A percentile compares a stretch with the other conserved stretches of the same genome.
These are phyloP conservation scores for Rhizoctonia solani DNA, from an alignment of 1,284 basidiomycete species.

Conservation along the genomic window DNA sequence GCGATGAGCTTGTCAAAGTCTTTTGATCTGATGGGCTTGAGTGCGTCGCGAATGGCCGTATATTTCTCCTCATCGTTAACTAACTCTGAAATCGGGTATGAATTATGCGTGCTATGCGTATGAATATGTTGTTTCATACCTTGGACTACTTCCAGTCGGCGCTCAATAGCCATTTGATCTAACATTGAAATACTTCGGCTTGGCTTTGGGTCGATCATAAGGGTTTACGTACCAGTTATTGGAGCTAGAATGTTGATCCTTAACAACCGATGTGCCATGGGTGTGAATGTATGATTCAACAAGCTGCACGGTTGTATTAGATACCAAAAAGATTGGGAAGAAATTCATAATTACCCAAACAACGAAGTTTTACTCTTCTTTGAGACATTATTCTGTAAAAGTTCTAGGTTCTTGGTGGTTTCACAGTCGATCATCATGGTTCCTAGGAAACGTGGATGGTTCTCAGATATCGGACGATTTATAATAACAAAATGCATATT, in stretches of 20 bases:
- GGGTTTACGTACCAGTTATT: conserved; percentile 59
- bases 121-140: neutral
- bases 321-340: neutral
- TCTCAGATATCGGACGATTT: neutral
- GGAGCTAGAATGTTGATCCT: conserved; percentile 85
- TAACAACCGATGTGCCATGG: conserved; percentile 82
- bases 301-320: conserved; percentile 4
- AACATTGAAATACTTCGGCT: neutral
- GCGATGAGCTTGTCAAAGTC: conserved; percentile 88
- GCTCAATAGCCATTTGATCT: conserved; percentile 45
- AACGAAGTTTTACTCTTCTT: conserved; percentile 69
- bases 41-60: conserved; percentile 53
- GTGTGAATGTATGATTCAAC: conserved; percentile 77
- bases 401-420: conserved; percentile 82
- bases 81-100: conserved; percentile 59
- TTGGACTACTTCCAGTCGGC: conserved; percentile 48
- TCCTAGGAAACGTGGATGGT: conserved; percentile 61
- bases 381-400: conserved; percentile 72
- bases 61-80: conserved; percentile 56
- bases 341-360: conserved; percentile 61
- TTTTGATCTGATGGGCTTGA: conserved; percentile 73
- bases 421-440: conserved; percentile 93
- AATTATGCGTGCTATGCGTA: neutral
- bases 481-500: conserved; percentile 7
- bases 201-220: neutral